These are phyloP conservation scores for Gynandropsis gynandra DNA, from an alignment of 345 rosid species.

Conservation along the genomic window DNA sequence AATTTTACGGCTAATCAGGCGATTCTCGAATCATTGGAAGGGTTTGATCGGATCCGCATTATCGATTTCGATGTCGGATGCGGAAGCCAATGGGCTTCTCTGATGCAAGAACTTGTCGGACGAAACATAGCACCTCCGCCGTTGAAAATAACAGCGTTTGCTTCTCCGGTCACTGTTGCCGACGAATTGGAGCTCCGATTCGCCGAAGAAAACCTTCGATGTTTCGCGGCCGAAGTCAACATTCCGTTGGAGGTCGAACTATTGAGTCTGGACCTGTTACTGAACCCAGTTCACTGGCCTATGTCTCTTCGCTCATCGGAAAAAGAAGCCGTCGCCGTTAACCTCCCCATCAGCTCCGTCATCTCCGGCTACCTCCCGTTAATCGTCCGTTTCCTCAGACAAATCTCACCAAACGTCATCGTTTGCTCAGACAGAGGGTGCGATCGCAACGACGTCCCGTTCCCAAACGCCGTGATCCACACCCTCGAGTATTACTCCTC, in stretches of 20 bases:
- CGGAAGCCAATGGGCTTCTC: constrained; percentile 88
- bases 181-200: constrained; percentile 52
- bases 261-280: constrained; percentile 34
- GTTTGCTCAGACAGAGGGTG: constrained; percentile 70
- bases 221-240: constrained; percentile 48
- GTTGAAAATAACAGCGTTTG: constrained; percentile 66
- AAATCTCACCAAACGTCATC: constrained; percentile 68
- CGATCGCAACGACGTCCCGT: constrained; percentile 60
- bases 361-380: constrained; percentile 42
- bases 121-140: constrained; percentile 41
- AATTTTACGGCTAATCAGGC: constrained; percentile 87
- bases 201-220: constrained; percentile 54
- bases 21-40: constrained; percentile 56
- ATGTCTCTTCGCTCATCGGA: constrained; percentile 30
- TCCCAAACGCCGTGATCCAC: constrained; percentile 55
- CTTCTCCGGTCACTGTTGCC: constrained; percentile 41
- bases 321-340: constrained; percentile 58
- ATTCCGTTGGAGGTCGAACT: constrained; percentile 58
- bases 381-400: constrained; percentile 58
- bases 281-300: constrained; percentile 33
- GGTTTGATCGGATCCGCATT: constrained; percentile 55
- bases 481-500: constrained; percentile 53
- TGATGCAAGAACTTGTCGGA: constrained; percentile 77
- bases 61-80: constrained; percentile 76
- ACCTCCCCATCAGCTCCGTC: constrained; percentile 58